Percentiles rank a stretch among this genome's conserved stretches.
Evolutionary conservation across 192 early-diverging fungal species (phyloP).

Genomic region (Chytriomyces confervae): DNA sequence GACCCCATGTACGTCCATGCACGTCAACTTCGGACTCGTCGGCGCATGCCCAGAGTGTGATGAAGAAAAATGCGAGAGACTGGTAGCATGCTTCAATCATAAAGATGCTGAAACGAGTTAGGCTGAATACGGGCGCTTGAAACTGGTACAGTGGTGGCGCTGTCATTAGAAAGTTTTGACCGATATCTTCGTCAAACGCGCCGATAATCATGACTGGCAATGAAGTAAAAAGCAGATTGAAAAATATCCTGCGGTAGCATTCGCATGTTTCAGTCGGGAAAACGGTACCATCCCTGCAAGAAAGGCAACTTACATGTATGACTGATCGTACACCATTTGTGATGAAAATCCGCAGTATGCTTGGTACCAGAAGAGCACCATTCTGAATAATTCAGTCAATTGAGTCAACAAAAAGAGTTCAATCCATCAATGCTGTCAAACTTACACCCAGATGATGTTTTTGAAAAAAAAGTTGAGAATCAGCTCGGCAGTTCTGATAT

Average conservation of each 20-base stretch:
- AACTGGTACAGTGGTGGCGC: conserved; percentile 81
- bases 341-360: conserved; percentile 85
- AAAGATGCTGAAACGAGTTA: conserved; percentile 77
- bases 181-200: conserved; percentile 86
- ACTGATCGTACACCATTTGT: conserved; percentile 81
- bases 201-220: conserved; percentile 71
- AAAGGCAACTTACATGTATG: conserved; percentile 62
- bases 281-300: too few species aligned
- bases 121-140: conserved; percentile 77
- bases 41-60: conserved; percentile 53
- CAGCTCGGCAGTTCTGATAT: conserved; percentile 62
- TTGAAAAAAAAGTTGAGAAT: conserved; percentile 89
- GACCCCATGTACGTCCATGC: conserved; percentile 32
- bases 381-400: conserved; percentile 44
- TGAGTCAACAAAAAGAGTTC: conserved; percentile 44
- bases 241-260: conserved; percentile 60
- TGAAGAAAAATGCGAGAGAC: conserved; percentile 78
- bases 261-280: too few species aligned
- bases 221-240: conserved; percentile 87
- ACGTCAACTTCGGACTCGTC: conserved; percentile 47
- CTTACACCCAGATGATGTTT: conserved; percentile 81
- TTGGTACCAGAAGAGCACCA: conserved; percentile 91
- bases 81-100: conserved; percentile 89
- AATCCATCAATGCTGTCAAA: not conserved
- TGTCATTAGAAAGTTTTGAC: conserved; percentile 65